Percentiles rank a stretch among this genome's conserved stretches.
These are phyloP conservation scores for Beauveria bassiana DNA, from an alignment of 2,329 filamentous ascomycete species.

Conservation along the genomic window DNA sequence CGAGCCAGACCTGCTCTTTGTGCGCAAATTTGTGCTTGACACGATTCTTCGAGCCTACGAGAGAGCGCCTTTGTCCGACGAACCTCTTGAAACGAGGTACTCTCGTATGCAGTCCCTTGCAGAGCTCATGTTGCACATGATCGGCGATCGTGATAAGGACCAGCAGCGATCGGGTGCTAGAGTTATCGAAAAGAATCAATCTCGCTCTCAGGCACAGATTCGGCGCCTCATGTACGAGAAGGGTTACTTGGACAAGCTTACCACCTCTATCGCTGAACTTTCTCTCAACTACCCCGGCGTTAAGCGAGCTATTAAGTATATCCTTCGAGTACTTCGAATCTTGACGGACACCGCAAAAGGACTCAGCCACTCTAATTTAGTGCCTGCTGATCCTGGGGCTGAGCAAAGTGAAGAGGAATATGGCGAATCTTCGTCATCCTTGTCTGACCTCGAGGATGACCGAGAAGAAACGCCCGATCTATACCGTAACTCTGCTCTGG, in stretches of 20 bases:
- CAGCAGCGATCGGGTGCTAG: constrained; percentile 33
- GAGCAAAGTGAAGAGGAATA: constrained; percentile 77
- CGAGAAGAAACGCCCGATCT: constrained; percentile 94
- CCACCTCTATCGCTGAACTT: constrained; percentile 86
- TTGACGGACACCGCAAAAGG: constrained; percentile 81
- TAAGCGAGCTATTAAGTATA: constrained; percentile 93
- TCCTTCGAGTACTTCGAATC: constrained; percentile 79
- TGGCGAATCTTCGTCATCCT: constrained; percentile 67
- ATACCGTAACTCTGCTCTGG: constrained; percentile 90
- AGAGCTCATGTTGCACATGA: constrained; percentile 88
- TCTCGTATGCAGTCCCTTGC: constrained; percentile 78
- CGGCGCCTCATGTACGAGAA: constrained; percentile 98
- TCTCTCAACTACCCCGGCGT: constrained; percentile 91
- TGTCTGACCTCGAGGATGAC: constrained; percentile 79
- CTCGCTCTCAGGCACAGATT: constrained; percentile 70
- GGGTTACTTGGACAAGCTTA: constrained; percentile 82
- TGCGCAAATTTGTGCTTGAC: constrained; percentile 90
- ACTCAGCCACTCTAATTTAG: constrained; percentile 72
- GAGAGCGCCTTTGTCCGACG: constrained; percentile 70
- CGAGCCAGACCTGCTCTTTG: constrained; percentile 78
- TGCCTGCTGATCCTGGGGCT: constrained; percentile 57
- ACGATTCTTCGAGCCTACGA: constrained; percentile 89
- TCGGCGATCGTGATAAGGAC: constrained; percentile 68
- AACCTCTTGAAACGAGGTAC: constrained; percentile 79
- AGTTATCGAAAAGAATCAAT: constrained; percentile 30